Evolutionary conservation across 192 early-diverging fungal genomes (phyloP).

Genomic region (Geranomyces variabilis): DNA sequence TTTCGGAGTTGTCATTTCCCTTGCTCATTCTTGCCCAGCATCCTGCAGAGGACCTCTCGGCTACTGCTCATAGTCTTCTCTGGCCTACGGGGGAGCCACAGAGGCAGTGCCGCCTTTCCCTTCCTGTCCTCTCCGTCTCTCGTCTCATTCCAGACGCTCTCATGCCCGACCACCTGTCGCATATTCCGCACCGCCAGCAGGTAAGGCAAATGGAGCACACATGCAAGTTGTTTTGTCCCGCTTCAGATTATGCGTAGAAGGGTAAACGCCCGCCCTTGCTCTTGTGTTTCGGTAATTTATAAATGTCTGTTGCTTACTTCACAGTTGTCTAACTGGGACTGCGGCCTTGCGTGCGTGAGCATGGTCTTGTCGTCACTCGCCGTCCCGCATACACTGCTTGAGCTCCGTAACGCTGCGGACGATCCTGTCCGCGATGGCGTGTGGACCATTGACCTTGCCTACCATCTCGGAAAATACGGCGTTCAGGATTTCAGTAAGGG

Average conservation of each 20-base stretch:
- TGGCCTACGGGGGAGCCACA: too few relatives aligned
- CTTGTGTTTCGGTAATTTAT: background rate
- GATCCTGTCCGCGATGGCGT: constrained; percentile 54
- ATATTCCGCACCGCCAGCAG: constrained; percentile 25
- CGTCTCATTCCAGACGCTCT: too few relatives aligned
- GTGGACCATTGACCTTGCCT: constrained; percentile 92
- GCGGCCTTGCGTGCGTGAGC: constrained; percentile 81
- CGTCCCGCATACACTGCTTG: constrained; percentile 2
- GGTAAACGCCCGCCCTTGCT: background rate
- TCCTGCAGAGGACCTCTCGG: too few relatives aligned
- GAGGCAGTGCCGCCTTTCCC: too few relatives aligned
- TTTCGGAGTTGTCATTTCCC: too few relatives aligned
- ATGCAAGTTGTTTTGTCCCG: too few relatives aligned
- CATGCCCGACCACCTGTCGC: background rate
- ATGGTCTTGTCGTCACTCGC: constrained; percentile 68
- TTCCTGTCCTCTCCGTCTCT: too few relatives aligned
- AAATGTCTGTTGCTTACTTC: background rate
- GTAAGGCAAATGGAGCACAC: background rate
- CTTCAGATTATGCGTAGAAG: too few relatives aligned
- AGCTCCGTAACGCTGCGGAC: constrained; percentile 39
- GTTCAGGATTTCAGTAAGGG: constrained; percentile 76
- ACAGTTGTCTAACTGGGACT: constrained; percentile 71
- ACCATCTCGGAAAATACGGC: constrained; percentile 70
- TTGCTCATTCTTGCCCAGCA: too few relatives aligned
- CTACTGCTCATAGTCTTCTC: too few relatives aligned